phyloP scores from a whole-genome alignment of 2,329 filamentous ascomycete species.

The Aspergillus vadensis region DNA sequence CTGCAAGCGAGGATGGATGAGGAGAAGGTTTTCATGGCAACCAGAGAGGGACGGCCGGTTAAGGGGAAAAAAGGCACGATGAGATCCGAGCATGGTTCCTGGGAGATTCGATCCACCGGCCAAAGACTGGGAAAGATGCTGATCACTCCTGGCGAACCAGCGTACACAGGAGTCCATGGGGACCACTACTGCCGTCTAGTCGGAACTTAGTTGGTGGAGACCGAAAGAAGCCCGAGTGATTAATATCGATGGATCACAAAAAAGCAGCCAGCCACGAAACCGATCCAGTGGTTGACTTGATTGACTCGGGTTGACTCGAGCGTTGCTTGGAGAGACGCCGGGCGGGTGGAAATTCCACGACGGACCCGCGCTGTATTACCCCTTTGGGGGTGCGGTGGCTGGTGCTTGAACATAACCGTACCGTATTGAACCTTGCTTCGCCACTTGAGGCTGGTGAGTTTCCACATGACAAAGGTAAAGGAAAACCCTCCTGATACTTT shows the following conservation, averaged over 20 bases:
- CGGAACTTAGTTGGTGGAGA: slow-evolving; percentile 5
- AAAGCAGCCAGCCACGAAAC: slow-evolving; percentile 6
- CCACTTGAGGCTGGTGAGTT: background rate
- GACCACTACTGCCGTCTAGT: slow-evolving; percentile 6
- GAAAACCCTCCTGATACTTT: background rate
- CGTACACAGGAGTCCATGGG: slow-evolving; percentile 2
- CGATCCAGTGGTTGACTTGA: background rate
- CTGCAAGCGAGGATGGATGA: slow-evolving; percentile 6
- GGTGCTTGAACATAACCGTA: background rate
- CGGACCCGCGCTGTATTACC: background rate
- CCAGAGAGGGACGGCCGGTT: slow-evolving; percentile 6
- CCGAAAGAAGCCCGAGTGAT: slow-evolving; percentile 6
- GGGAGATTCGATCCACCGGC: slow-evolving; percentile 10
- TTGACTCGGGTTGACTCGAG: background rate
- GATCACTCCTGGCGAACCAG: slow-evolving; percentile 18
- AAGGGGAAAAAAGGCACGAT: slow-evolving; percentile 14
- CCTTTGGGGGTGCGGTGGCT: background rate
- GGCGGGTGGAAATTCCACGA: background rate
- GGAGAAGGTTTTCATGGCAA: slow-evolving; percentile 11
- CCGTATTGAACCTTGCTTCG: background rate
- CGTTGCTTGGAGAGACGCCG: slow-evolving; percentile 4
- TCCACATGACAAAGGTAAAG: background rate
- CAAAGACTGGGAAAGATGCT: slow-evolving; percentile 8
- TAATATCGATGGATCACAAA: slow-evolving; percentile 8
- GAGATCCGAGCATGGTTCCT: slow-evolving; percentile 20